phyloP scores from a whole-genome alignment of 306 rosid genomes.

The Fagus sylvatica region DNA sequence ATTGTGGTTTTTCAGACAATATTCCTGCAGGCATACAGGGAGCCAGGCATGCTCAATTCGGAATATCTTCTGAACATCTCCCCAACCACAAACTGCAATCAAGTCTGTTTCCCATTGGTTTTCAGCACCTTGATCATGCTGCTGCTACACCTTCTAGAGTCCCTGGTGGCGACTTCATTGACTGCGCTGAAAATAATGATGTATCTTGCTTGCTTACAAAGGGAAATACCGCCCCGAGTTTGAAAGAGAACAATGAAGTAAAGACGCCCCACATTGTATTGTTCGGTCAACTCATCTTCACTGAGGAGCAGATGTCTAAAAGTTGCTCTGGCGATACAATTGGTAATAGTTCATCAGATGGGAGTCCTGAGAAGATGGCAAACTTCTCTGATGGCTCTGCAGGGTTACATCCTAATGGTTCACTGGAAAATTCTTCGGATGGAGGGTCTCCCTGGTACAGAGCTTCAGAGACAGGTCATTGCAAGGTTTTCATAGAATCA shows the following conservation, averaged over 20 bases:
- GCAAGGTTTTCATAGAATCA: slow-evolving; percentile 43
- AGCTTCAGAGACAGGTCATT: slow-evolving; percentile 45
- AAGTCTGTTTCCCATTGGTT: slow-evolving; percentile 46
- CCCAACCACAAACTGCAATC: slow-evolving; percentile 53
- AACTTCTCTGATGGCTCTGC: slow-evolving; percentile 61
- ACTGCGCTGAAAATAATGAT: slow-evolving; percentile 41
- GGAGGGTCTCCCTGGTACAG: slow-evolving; percentile 75
- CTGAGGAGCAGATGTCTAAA: slow-evolving; percentile 58
- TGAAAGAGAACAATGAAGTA: slow-evolving; percentile 52
- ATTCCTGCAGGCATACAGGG: slow-evolving; percentile 95
- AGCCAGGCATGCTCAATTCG: slow-evolving; percentile 99
- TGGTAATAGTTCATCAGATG: slow-evolving; percentile 55
- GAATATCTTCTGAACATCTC: slow-evolving; percentile 61
- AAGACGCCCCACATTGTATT: slow-evolving; percentile 68
- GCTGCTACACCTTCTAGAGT: slow-evolving; percentile 38
- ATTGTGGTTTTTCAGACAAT: slow-evolving; percentile 44
- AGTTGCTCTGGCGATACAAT: slow-evolving; percentile 45
- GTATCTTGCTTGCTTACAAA: slow-evolving; percentile 55
- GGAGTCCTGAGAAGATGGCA: slow-evolving; percentile 49
- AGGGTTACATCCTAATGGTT: slow-evolving; percentile 46
- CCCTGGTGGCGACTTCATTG: slow-evolving; percentile 34
- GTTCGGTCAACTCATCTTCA: slow-evolving; percentile 75
- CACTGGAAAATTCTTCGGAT: slow-evolving; percentile 65
- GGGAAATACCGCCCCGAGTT: slow-evolving; percentile 46
- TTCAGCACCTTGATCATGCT: slow-evolving; percentile 46